Evolutionary conservation across 805 yeast species (phyloP).

Genomic region (Lipomyces lipofer): DNA sequence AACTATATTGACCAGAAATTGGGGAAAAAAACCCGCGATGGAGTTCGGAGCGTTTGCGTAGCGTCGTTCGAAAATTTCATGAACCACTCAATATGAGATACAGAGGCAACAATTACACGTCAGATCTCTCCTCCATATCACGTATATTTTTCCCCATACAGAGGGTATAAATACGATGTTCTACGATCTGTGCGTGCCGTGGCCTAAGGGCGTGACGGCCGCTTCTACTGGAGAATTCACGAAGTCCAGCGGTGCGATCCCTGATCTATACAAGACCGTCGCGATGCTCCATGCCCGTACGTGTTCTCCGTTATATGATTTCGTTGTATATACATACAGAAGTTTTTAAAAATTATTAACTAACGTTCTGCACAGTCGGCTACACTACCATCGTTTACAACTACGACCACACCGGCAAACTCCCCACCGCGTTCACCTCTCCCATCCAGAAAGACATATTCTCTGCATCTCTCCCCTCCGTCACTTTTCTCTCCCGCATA

Average conservation of each 20-base stretch:
- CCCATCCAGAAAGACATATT: slow-evolving; percentile 15
- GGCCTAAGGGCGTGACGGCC: slow-evolving; percentile 36
- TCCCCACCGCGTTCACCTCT: slow-evolving; percentile 23
- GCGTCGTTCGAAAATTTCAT: too few species aligned
- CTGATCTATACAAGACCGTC: slow-evolving; percentile 31
- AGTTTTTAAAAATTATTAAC: neutral
- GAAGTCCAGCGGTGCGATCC: slow-evolving; percentile 13
- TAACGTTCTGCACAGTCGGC: slow-evolving; percentile 42
- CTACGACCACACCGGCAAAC: slow-evolving; percentile 43
- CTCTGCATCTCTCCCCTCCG: slow-evolving; percentile 1
- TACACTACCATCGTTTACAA: slow-evolving; percentile 79
- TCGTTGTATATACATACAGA: neutral
- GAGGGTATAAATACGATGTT: too few species aligned
- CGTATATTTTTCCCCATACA: too few species aligned
- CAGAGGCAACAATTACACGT: too few species aligned
- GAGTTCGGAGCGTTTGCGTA: too few species aligned
- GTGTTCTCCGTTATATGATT: neutral
- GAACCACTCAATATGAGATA: too few species aligned
- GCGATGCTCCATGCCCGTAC: slow-evolving; percentile 35
- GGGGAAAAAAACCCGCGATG: too few species aligned
- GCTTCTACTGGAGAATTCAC: slow-evolving; percentile 13
- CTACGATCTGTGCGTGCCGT: slow-evolving; percentile 42
- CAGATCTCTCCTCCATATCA: too few species aligned
- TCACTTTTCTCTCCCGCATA: slow-evolving; percentile 51
- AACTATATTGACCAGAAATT: too few species aligned